Percentiles rank a stretch among this genome's conserved stretches.
Conservation (phyloP, 768 basidiomycete genomes). For the Sarcomyxa edulis region DNA sequence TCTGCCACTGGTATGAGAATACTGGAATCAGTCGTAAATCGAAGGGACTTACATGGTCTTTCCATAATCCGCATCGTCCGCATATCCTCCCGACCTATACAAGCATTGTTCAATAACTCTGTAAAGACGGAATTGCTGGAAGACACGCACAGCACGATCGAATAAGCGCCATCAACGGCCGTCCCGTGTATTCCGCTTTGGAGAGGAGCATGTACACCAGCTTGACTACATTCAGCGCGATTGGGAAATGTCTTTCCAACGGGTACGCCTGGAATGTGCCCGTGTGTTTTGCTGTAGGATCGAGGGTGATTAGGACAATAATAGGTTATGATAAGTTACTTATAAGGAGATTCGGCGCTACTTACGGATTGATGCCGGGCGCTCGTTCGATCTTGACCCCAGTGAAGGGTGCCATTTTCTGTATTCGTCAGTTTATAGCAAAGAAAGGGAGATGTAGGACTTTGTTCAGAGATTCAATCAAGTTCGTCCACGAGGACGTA, state of each 20-base stretch:
- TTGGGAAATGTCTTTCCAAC: constrained; percentile 16
- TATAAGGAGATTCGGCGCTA: too few species aligned
- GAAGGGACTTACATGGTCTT: constrained; percentile 26
- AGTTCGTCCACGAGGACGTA: too few species aligned
- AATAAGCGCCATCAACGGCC: constrained; percentile 28
- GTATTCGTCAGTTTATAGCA: too few species aligned
- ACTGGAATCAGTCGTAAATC: background rate
- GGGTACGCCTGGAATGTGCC: constrained; percentile 21
- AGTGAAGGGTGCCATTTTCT: too few species aligned
- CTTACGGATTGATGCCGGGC: constrained; percentile 3
- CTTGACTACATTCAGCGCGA: constrained; percentile 13
- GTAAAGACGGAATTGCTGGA: background rate
- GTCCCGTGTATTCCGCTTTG: constrained; percentile 35
- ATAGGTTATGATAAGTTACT: background rate
- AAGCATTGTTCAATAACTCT: background rate
- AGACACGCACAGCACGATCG: constrained; percentile 24
- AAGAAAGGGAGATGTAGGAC: too few species aligned
- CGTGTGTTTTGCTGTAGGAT: constrained; percentile 17
- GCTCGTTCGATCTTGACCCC: background rate
- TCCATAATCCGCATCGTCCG: constrained; percentile 35
- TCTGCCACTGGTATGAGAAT: constrained; percentile 13
- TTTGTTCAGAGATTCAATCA: too few species aligned
- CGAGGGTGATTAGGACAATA: too few species aligned
- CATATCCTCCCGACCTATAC: constrained; percentile 27
- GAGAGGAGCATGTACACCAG: constrained; percentile 26